Conservation (phyloP, 345 rosid species). For the Heritiera fomes region DNA sequence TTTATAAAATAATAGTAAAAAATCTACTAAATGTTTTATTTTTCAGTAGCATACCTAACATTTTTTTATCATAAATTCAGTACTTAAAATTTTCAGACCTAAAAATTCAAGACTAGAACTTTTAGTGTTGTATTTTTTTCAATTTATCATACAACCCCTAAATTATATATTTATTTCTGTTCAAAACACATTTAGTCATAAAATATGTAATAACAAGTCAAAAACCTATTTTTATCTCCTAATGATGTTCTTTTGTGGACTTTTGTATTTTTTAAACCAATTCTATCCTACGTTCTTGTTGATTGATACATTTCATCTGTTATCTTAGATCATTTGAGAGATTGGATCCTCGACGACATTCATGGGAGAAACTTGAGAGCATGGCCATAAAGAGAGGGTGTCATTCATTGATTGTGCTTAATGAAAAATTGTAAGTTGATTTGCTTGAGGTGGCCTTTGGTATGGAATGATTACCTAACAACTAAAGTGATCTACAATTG, state of each 20-base stretch:
- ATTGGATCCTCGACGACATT: slow-evolving; percentile 41
- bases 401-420: slow-evolving; percentile 33
- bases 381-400: slow-evolving; percentile 35
- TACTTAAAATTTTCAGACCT: too few species aligned
- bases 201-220: neutral
- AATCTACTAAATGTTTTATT: too few species aligned
- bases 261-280: too few species aligned
- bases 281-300: neutral
- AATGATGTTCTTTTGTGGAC: neutral
- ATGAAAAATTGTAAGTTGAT: slow-evolving; percentile 44
- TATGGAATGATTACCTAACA: neutral
- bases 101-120: too few species aligned
- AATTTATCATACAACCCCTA: too few species aligned
- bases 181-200: neutral
- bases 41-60: too few species aligned
- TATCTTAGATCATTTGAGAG: slow-evolving; percentile 41
- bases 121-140: too few species aligned
- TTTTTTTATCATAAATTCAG: too few species aligned
- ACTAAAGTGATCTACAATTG: neutral
- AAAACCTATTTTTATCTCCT: neutral
- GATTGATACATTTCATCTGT: slow-evolving; percentile 7
- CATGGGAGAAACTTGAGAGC: slow-evolving; percentile 34
- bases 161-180: neutral
- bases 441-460: neutral
- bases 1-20: too few species aligned